Conservation (phyloP, 352 stramenopile species). For the Phytophthora fragariaefolia region DNA sequence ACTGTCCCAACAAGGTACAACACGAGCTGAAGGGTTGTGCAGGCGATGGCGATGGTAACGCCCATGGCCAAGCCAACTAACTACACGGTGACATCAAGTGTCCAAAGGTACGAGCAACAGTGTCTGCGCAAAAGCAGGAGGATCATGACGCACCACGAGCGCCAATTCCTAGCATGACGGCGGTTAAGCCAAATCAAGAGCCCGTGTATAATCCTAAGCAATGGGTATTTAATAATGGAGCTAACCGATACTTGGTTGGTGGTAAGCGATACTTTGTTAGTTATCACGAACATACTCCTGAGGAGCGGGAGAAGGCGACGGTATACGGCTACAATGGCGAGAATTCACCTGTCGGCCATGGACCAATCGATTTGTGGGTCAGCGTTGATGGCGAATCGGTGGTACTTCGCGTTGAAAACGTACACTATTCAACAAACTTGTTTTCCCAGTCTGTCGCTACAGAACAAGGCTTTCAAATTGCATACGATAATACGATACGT, state of each 20-base stretch:
- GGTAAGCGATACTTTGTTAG: constrained; percentile 14
- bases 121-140: too few relatives aligned
- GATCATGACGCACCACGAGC: too few relatives aligned
- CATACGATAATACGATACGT: neutral
- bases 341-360: neutral
- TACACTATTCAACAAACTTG: constrained; percentile 1
- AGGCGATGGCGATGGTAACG: neutral
- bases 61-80: too few relatives aligned
- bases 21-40: neutral
- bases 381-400: neutral
- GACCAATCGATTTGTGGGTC: constrained; percentile 9
- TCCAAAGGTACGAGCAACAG: too few relatives aligned
- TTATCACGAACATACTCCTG: neutral
- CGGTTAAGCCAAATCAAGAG: neutral
- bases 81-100: too few relatives aligned
- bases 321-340: constrained; percentile 9
- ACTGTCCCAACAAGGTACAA: neutral
- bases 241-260: constrained; percentile 1
- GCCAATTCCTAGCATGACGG: too few relatives aligned
- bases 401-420: neutral
- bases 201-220: neutral
- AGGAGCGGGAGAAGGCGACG: neutral
- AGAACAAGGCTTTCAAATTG: neutral
- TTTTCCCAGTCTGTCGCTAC: neutral
- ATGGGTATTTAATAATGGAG: constrained; percentile 9